Evolutionary conservation across 116 monocot genomes (phyloP).

Genomic region (Zostera marina): DNA sequence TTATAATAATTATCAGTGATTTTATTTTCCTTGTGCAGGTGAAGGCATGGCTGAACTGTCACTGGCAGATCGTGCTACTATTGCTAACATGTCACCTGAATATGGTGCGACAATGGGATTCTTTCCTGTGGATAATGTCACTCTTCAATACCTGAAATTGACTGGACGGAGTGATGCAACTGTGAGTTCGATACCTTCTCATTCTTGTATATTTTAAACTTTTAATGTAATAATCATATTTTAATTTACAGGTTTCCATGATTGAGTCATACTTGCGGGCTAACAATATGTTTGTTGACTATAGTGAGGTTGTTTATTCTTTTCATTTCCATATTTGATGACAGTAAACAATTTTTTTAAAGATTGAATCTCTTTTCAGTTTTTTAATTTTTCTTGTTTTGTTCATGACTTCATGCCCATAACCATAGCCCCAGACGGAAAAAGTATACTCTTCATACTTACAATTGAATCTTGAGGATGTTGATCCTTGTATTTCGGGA

Average conservation of each 20-base stretch:
- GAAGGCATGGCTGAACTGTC: constrained; percentile 62
- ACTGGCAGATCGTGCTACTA: constrained; percentile 79
- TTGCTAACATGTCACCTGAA: constrained; percentile 90
- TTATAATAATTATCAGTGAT: neutral
- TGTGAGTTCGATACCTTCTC: constrained; percentile 18
- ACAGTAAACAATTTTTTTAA: neutral
- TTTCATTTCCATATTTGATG: neutral
- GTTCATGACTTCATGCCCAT: neutral
- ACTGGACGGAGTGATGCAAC: constrained; percentile 82
- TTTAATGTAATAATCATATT: constrained; percentile 2
- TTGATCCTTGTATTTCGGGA: constrained; percentile 66
- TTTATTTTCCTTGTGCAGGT: constrained; percentile 25
- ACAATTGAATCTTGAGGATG: constrained; percentile 51
- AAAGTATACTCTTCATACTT: constrained; percentile 63
- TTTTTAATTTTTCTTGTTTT: neutral
- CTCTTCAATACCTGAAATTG: constrained; percentile 62
- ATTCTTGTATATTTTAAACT: neutral
- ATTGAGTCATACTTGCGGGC: constrained; percentile 72
- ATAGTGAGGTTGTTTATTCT: constrained; percentile 29
- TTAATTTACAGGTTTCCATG: constrained; percentile 44
- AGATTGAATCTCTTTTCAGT: neutral
- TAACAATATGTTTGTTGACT: constrained; percentile 74
- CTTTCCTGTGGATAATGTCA: constrained; percentile 80
- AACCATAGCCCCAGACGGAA: constrained; percentile 47
- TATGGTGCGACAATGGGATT: constrained; percentile 95